Evolutionary conservation across 2,329 filamentous ascomycete species (phyloP).

Genomic region (Aschersonia sp.): DNA sequence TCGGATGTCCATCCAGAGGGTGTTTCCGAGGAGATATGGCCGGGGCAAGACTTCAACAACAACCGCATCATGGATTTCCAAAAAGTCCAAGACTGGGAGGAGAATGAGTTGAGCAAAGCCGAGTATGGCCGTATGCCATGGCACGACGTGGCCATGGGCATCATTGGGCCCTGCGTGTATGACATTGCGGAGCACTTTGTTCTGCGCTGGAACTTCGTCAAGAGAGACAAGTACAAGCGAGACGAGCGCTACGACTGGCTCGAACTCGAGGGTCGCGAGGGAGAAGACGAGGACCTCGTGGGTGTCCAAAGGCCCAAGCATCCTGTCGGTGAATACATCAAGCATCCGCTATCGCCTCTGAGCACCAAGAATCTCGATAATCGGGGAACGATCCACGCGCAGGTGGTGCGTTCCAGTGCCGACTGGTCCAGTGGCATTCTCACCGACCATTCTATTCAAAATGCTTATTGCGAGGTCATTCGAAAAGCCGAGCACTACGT

Average conservation of each 20-base stretch:
- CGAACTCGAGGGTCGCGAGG: constrained; percentile 59
- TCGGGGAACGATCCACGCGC: constrained; percentile 64
- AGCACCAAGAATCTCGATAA: constrained; percentile 47
- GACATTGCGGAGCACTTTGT: constrained; percentile 96
- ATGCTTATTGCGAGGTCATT: constrained; percentile 75
- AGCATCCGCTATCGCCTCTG: constrained; percentile 63
- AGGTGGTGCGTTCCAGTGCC: constrained; percentile 76
- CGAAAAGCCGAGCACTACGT: constrained; percentile 80
- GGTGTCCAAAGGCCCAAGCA: constrained; percentile 81
- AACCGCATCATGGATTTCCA: constrained; percentile 94
- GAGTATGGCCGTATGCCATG: constrained; percentile 95
- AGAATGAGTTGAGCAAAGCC: constrained; percentile 81
- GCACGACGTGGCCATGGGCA: constrained; percentile 88
- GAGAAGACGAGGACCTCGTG: constrained; percentile 69
- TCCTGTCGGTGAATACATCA: constrained; percentile 74
- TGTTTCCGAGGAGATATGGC: constrained; percentile 73
- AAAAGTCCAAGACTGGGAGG: constrained; percentile 80
- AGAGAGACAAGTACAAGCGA: constrained; percentile 95
- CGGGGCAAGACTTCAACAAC: constrained; percentile 96
- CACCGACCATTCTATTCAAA: constrained; percentile 73
- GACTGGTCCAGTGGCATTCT: constrained; percentile 93
- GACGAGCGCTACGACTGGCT: constrained; percentile 77
- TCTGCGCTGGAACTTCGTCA: constrained; percentile 90
- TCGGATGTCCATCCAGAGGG: constrained; percentile 80
- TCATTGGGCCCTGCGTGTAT: constrained; percentile 81